Evolutionary conservation across 2,329 filamentous ascomycete genomes (phyloP), one percentile per base, ranked within the genome.

Genomic region (Monosporascus sp.): DNA sequence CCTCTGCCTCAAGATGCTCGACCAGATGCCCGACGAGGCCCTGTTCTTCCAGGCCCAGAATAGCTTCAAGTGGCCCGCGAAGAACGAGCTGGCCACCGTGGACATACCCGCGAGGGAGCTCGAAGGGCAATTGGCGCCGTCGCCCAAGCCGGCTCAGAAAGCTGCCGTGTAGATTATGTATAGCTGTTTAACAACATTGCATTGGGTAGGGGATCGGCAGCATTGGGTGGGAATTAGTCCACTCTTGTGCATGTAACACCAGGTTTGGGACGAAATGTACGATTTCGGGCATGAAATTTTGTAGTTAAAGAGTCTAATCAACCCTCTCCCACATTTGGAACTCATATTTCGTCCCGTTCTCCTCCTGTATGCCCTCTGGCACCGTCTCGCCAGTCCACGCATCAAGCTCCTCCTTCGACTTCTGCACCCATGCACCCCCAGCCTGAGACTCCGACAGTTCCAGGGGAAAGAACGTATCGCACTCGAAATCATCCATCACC

Each of bases 381-480:
- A 85, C 76, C 25, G 76, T 74, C 70, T 91, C 86, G 0, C 87
- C 88, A 2, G 83, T 81, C 78, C 85, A 92, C 7, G 62, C 69
- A 63, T 81, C 75, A 61, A 90, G 65, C 60, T 81, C 79, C 39
- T 72, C 71, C 55, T 77, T 77, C 2, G 70, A 71, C 49, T 58
- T 75, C 65, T 73, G 77, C 57, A 58, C 70, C 89, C 88, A 91
- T 11, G 71, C 74, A 63, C 18, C 60, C 52, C 52, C 47, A 49
- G 54, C 65, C 44, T 67, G 65, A 2, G 64, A 67, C 41, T 71
- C 70, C 2, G 73, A 72, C 53, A 89, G 64, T 48, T 72, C 67
- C n/a, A 88, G 65, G 1, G 85, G 81, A 62, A 95, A 92, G 61
- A 83, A 83, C 0, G 85, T 86, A 68, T 94, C 89, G 65, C 88